Percentiles rank a stretch among this genome's conserved stretches.
Conservation (phyloP, 768 basidiomycete species). For the Roridomyces roridus region DNA sequence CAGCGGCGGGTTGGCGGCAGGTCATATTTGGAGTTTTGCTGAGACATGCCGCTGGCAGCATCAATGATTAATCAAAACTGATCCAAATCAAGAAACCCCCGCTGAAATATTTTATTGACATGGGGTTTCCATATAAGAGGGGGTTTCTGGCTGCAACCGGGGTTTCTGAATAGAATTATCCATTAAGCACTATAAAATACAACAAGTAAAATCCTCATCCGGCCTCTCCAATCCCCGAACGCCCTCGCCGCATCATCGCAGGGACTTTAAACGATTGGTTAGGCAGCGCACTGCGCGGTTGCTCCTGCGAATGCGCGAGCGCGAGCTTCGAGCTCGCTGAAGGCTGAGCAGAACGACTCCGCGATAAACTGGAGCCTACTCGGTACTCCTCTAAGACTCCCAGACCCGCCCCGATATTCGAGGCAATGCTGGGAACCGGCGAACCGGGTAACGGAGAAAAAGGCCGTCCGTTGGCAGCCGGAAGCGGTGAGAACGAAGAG, state of each 20-base stretch:
- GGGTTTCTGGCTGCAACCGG: too few species aligned
- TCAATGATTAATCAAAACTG: too few species aligned
- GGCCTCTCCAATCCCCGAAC: conserved; percentile 23
- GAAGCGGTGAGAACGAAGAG: conserved; percentile 74
- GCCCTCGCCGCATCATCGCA: conserved; percentile 32
- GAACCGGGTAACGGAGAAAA: conserved; percentile 63
- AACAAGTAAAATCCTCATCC: conserved; percentile 17
- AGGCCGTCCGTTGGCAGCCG: conserved; percentile 46
- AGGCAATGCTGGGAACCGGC: conserved; percentile 28
- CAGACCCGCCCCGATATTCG: neutral
- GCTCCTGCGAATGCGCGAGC: conserved; percentile 40
- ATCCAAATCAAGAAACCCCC: too few species aligned
- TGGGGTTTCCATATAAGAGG: too few species aligned
- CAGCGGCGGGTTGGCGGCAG: too few species aligned
- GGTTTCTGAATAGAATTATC: too few species aligned
- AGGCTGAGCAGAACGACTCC: conserved; percentile 63
- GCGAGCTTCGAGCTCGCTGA: conserved; percentile 46
- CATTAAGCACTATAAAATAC: too few species aligned
- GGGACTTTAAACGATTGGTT: conserved; percentile 54
- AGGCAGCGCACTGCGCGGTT: conserved; percentile 61
- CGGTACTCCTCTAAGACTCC: conserved; percentile 50
- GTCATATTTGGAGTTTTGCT: too few species aligned
- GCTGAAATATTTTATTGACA: too few species aligned
- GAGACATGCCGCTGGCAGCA: too few species aligned
- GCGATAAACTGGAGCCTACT: conserved; percentile 60